Conservation (phyloP, 1,284 basidiomycete genomes). For the Ustilago hordei region DNA sequence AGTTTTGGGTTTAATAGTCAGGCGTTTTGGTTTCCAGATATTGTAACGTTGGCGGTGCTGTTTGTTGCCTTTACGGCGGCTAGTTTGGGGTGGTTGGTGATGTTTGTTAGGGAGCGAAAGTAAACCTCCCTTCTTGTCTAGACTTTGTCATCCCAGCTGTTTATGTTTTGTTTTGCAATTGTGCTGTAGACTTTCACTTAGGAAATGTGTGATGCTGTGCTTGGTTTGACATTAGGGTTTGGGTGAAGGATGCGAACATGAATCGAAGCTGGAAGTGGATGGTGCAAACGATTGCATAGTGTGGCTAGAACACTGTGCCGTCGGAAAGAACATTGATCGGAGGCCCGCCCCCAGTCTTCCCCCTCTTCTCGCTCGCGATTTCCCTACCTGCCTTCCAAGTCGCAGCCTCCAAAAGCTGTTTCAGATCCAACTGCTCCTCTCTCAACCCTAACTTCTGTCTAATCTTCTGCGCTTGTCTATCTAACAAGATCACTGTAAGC, state of each 20-base stretch:
- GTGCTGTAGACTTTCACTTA: too few species aligned
- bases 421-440: conserved; percentile 77
- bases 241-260: too few species aligned
- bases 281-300: too few species aligned
- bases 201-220: too few species aligned
- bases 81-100: conserved; percentile 39
- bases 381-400: conserved; percentile 94
- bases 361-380: conserved; percentile 83
- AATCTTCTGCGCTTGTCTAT: conserved; percentile 45
- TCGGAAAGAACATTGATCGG: conserved; percentile 74
- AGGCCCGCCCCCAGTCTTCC: conserved; percentile 81
- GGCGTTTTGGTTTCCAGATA: conserved; percentile 59
- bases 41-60: conserved; percentile 34
- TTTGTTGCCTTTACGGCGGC: conserved; percentile 38
- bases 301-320: conserved; percentile 36
- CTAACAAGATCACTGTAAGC: conserved; percentile 87
- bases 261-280: too few species aligned
- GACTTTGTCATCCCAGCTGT: too few species aligned
- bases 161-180: too few species aligned
- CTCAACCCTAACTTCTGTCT: conserved; percentile 30
- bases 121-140: conserved; percentile 1
- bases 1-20: conserved; percentile 57
- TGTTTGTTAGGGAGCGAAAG: conserved; percentile 56
- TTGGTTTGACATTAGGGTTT: neutral
- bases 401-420: conserved; percentile 90